Evolutionary conservation across 352 stramenopile genomes (phyloP).

Genomic region (Phytopythium aichiense): DNA sequence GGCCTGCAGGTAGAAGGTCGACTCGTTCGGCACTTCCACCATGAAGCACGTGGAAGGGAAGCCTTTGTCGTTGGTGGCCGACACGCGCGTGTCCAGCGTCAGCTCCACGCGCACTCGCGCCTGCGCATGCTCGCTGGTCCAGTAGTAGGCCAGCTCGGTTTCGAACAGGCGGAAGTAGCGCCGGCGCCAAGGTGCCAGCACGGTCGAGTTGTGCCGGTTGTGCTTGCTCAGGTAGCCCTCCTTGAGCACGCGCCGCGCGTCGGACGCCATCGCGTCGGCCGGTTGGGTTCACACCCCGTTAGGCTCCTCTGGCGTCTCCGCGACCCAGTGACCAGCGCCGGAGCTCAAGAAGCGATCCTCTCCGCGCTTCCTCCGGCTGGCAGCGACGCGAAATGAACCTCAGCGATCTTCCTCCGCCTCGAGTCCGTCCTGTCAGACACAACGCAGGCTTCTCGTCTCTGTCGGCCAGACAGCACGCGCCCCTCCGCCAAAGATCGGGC

Average conservation of each 20-base stretch:
- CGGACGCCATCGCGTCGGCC: slow-evolving; percentile 12
- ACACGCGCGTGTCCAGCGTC: slow-evolving; percentile 50
- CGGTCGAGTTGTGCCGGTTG: slow-evolving; percentile 19
- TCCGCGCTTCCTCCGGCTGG: not conserved
- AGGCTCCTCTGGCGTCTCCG: too few relatives aligned
- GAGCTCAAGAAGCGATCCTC: not conserved
- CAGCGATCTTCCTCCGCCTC: not conserved
- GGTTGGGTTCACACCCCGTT: not conserved
- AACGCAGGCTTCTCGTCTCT: not conserved
- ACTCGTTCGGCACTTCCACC: slow-evolving; percentile 33
- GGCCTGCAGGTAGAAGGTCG: slow-evolving; percentile 56
- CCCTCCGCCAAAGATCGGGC: not conserved
- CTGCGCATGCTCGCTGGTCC: slow-evolving; percentile 23
- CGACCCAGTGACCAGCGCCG: not conserved
- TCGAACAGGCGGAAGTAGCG: slow-evolving; percentile 69
- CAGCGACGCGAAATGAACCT: slow-evolving; percentile 1
- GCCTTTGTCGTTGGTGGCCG: slow-evolving; percentile 60
- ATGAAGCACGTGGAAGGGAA: slow-evolving; percentile 47
- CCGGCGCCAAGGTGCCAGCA: slow-evolving; percentile 45
- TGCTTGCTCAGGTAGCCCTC: slow-evolving; percentile 73
- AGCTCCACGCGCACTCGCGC: slow-evolving; percentile 40
- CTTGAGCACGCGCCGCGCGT: slow-evolving; percentile 41
- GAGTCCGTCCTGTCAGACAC: not conserved
- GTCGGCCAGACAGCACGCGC: not conserved
- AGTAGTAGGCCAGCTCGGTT: slow-evolving; percentile 61